Conservation (phyloP, 2,329 filamentous ascomycete species). For the Blastomyces parvus region DNA sequence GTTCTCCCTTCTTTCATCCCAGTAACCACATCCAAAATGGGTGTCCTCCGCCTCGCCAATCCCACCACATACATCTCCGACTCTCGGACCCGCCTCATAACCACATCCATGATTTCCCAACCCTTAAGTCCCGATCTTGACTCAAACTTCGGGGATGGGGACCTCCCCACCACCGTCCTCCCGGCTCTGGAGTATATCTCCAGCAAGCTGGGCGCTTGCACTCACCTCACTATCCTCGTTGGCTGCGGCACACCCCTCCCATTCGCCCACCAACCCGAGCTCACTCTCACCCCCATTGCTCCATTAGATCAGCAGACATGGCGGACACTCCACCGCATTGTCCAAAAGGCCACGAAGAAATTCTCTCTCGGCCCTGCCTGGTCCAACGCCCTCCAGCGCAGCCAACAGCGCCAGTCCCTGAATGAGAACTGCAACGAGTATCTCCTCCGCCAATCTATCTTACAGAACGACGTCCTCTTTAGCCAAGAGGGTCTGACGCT, state of each 20-base stretch:
- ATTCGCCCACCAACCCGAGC: constrained; percentile 30
- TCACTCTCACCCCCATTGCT: constrained; percentile 32
- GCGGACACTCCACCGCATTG: constrained; percentile 26
- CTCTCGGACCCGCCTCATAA: constrained; percentile 19
- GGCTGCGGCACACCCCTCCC: constrained; percentile 33
- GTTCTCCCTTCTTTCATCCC: too few species aligned
- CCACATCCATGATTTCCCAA: constrained; percentile 34
- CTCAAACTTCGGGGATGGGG: constrained; percentile 28
- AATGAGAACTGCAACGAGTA: constrained; percentile 25
- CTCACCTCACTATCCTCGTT: constrained; percentile 34
- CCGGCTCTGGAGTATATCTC: constrained; percentile 36
- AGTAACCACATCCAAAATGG: constrained; percentile 21
- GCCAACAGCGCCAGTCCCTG: constrained; percentile 27
- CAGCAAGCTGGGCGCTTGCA: constrained; percentile 30
- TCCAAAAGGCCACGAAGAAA: constrained; percentile 30
- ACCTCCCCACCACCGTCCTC: constrained; percentile 25
- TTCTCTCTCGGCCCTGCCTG: constrained; percentile 32
- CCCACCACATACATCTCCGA: constrained; percentile 29
- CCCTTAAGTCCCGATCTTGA: constrained; percentile 32
- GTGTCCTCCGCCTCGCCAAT: constrained; percentile 28
- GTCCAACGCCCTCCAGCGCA: constrained; percentile 30
- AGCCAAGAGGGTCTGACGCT: constrained; percentile 37
- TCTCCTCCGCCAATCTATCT: constrained; percentile 34
- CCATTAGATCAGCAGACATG: constrained; percentile 24
- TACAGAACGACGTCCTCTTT: constrained; percentile 38